A percentile compares a stretch with the other conserved stretches of the same genome.
Evolutionary conservation across 1,284 basidiomycete genomes (phyloP).

Genomic region (Mycena citricolor): DNA sequence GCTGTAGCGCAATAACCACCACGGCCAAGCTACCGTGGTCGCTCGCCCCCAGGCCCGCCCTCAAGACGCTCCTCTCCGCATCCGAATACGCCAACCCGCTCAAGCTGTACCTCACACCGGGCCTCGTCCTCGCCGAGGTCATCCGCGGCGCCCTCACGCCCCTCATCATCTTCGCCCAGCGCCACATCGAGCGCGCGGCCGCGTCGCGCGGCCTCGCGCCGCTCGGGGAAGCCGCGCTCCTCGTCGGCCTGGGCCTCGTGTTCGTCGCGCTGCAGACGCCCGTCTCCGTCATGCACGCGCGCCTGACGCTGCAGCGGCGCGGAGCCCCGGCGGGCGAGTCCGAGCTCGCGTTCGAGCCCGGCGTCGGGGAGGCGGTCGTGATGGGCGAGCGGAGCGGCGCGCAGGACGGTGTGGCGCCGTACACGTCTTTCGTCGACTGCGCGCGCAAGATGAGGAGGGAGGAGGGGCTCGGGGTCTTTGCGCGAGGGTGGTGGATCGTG

Average conservation of each 20-base stretch:
- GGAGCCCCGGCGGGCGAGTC: background rate
- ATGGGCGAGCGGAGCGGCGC: background rate
- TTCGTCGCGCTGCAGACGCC: constrained; percentile 9
- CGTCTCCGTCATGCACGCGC: constrained; percentile 8
- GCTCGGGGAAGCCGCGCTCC: background rate
- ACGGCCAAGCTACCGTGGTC: constrained; percentile 9
- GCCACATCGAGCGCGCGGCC: background rate
- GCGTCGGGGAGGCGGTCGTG: background rate
- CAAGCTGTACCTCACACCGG: constrained; percentile 17
- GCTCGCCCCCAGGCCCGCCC: constrained; percentile 6
- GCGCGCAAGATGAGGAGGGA: constrained; percentile 5
- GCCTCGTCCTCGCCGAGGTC: constrained; percentile 6
- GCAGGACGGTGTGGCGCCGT: constrained; percentile 1
- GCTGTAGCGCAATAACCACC: constrained; percentile 10
- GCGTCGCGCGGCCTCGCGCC: background rate
- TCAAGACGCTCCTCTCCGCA: constrained; percentile 15
- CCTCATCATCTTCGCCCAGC: background rate
- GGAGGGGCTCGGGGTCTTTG: constrained; percentile 11
- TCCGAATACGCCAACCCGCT: constrained; percentile 14
- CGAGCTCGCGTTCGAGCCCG: background rate
- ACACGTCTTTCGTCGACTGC: constrained; percentile 12
- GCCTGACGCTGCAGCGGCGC: constrained; percentile 17
- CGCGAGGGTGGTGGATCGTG: constrained; percentile 18
- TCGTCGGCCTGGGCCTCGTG: constrained; percentile 1
- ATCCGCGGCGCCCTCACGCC: constrained; percentile 1